Conservation (phyloP, 768 basidiomycete genomes). For the Suillus cothurnatus region DNA sequence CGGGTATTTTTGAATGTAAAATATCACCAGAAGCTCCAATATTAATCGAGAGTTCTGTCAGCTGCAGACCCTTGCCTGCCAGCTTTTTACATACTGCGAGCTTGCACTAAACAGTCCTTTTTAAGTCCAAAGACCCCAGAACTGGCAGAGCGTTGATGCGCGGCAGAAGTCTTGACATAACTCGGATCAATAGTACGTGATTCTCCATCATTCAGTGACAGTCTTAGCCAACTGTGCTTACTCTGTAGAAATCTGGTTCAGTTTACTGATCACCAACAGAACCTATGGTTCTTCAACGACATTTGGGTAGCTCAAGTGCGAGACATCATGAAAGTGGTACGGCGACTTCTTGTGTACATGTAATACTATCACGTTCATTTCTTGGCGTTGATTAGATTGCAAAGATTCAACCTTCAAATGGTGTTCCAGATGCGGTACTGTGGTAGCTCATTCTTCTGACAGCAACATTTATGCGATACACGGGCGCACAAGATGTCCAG, state of each 20-base stretch:
- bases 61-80: neutral
- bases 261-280: neutral
- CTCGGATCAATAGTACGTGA: neutral
- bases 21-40: neutral
- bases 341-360: too few species aligned
- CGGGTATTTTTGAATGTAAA: neutral
- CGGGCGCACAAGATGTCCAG: neutral
- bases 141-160: neutral
- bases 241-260: neutral
- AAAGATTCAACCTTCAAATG: neutral
- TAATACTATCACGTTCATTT: neutral
- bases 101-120: neutral
- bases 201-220: neutral
- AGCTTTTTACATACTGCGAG: neutral
- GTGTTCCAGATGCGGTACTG: neutral
- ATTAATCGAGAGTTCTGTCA: neutral
- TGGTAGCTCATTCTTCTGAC: neutral
- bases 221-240: neutral
- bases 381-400: neutral
- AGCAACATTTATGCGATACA: neutral
- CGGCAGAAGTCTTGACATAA: neutral
- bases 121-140: conserved; percentile 1
- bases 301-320: neutral
- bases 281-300: too few species aligned
- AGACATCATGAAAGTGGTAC: too few species aligned